Base-by-base conservation (phyloP, 1,284 basidiomycete genomes). In the Amylostereum chailletii region DNA sequence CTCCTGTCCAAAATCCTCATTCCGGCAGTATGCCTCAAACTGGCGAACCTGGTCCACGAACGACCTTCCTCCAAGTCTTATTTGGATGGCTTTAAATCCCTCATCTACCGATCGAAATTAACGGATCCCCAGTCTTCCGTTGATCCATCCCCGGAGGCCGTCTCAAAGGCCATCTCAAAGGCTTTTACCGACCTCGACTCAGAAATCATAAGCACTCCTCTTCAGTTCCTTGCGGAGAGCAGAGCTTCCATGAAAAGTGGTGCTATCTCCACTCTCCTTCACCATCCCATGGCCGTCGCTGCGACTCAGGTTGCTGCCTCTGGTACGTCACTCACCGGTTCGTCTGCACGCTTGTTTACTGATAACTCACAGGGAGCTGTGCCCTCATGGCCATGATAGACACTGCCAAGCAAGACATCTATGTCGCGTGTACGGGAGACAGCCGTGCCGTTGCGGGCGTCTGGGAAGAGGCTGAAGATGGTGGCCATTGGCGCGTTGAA, bases 361-460 rank as follows among this genome's bases (percentile, higher is more conserved):
- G 19, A 19, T 9, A 37, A 26, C 54, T 46, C 42, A 60, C 64
- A 74, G 93, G 93, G 4, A 93, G 91, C 52, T 96, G 94, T 63
- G 91, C 93, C 1, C 70, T 96, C 47, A 76, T 93, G 62, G 83
- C 91, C 0, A 64, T 94, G 37, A 77, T 98, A 51, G 94, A 97
- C 61, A 89, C 88, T 0, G 80, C 86, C 26, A 76, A 86, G 53
- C 76, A 76, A 45, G 83, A 91, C 60, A 65, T 97, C 36, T 94
- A 94, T 60, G 81, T 97, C 37, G 95, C 96, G 2, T 86, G 86
- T 57, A 87, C 94, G 4, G 96, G 96, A 2, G 96, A 99, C 64
- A 90, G 90, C 60, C 81, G 96, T 42, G 96, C 96, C 7, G 91
- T 99, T 2, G 94, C 95, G 9, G 96, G 96, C 31, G 81, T 92